phyloP scores from a whole-genome alignment of 768 basidiomycete genomes.

The Suillus alpinus region DNA sequence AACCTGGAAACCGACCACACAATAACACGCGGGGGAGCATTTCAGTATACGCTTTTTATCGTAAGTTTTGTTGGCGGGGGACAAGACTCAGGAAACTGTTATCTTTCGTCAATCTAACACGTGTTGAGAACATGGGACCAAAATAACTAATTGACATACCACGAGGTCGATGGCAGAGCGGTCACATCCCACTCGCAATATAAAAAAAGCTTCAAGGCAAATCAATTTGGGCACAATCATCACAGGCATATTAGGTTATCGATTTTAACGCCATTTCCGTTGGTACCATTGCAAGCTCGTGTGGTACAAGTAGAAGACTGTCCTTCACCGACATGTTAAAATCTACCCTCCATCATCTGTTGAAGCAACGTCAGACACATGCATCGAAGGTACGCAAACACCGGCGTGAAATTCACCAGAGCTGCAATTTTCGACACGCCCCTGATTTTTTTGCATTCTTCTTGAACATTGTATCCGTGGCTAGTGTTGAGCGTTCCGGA shows the following conservation, averaged over 20 bases:
- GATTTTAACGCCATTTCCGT: background rate
- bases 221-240: background rate
- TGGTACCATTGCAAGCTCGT: too few species aligned
- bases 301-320: background rate
- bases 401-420: conserved; percentile 30
- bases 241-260: background rate
- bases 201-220: background rate
- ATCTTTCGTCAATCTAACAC: background rate
- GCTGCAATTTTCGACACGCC: conserved; percentile 40
- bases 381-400: background rate
- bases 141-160: background rate
- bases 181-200: background rate
- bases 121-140: background rate
- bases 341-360: background rate
- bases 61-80: background rate
- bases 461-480: conserved; percentile 49
- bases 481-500: conserved; percentile 48
- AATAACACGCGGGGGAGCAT: conserved; percentile 18
- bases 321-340: background rate
- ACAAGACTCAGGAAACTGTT: background rate
- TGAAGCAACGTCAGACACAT: background rate
- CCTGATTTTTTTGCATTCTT: conserved; percentile 66
- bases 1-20: conserved; percentile 17
- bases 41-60: background rate
- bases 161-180: conserved; percentile 6